phyloP scores from a whole-genome alignment of 352 stramenopile species.

The Globisporangium irregulare region DNA sequence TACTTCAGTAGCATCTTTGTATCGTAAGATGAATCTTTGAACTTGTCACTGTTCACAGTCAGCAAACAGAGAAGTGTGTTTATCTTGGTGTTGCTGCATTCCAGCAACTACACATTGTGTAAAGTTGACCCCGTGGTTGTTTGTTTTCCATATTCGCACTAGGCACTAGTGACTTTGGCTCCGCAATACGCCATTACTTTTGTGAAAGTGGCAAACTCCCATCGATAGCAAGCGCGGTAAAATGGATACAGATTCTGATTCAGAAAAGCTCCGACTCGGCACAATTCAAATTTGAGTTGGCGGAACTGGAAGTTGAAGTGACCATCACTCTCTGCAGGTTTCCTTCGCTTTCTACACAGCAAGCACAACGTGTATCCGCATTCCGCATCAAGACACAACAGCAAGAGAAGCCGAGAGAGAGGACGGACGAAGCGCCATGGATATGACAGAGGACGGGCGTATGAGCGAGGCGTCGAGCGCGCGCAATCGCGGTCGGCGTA shows the following conservation, averaged over 20 bases:
- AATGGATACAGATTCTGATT: neutral
- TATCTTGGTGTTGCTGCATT: neutral
- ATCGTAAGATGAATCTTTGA: neutral
- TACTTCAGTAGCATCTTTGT: neutral
- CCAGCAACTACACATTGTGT: no score
- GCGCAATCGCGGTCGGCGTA: constrained; percentile 35
- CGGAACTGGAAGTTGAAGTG: constrained; percentile 38
- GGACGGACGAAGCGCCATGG: neutral
- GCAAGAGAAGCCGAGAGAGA: neutral
- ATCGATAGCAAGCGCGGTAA: neutral
- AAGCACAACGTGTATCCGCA: constrained; percentile 9
- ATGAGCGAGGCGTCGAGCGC: constrained; percentile 79
- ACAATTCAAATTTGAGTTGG: constrained; percentile 28
- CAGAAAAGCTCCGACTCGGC: neutral
- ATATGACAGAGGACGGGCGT: constrained; percentile 56
- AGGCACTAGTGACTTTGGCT: no score
- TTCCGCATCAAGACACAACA: constrained; percentile 6
- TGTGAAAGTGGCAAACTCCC: no score
- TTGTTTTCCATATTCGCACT: no score
- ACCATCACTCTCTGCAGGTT: constrained; percentile 35
- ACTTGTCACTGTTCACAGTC: neutral
- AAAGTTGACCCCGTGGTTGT: no score
- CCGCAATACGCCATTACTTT: no score
- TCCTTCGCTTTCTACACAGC: neutral
- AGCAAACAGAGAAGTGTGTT: neutral